Evolutionary conservation across 2,329 filamentous ascomycete genomes (phyloP), one percentile per base, ranked within the genome.

Genomic region (Byssoonygena ceratinophila): DNA sequence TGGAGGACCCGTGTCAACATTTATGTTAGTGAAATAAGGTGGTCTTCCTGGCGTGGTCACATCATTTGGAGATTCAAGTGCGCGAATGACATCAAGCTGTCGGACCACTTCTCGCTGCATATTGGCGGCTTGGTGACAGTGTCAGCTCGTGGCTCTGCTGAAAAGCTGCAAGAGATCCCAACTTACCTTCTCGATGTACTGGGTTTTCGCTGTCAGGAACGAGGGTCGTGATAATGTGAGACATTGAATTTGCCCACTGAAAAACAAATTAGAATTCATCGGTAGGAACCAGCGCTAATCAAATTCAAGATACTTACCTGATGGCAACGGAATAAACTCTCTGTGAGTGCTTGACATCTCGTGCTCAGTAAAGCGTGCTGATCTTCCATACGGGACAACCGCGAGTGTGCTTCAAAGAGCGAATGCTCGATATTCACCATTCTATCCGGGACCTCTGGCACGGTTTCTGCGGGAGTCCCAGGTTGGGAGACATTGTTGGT

Each of bases 191-290:
- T 64, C 85, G 83, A 66, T 94, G 83, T 45, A 94, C 73, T 37
- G 82, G 77, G 60, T 83, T 85, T 50, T 95, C 89, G 3, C 80
- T 78, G 63, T 83, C 82, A 14, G 87, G 85, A 2, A 89, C 79
- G 52, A 94, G 73, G 12, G 82, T 78, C 52, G 88, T 76, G 23
- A 96, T 72, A 51, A 84, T 81, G 59, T 84, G 82, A 6, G 87
- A 84, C 55, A 96, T 77, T 50, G 94, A 89, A 63, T 90, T 84
- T 64, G 88, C 94, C 75, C 89, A 87, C 71, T 92, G 74, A 36
- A 52, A 58, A 55, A 55, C 45, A 25, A 20, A 27, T 55, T 41
- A 57, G 53, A 18, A n/a, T n/a, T 16, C 20, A 36, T 41, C 23
- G 34, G 16, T 8, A n/a, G 14, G 32, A 16, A 49, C 6, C 22